Conservation (phyloP, 1,284 basidiomycete genomes). For the Sporisorium scitamineum region DNA sequence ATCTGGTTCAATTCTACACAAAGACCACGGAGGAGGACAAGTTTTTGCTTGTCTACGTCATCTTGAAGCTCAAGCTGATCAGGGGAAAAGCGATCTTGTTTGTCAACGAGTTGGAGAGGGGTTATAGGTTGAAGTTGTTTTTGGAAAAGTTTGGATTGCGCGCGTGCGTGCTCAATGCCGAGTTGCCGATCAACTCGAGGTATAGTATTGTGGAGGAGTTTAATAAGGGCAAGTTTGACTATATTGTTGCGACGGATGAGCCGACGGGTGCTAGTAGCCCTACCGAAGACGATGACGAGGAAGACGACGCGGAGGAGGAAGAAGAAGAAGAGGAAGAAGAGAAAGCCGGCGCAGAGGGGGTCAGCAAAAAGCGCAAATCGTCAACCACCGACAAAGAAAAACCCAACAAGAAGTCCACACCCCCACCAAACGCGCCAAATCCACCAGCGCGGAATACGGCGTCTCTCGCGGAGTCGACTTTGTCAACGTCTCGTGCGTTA, state of each 20-base stretch:
- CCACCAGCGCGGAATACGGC: slow-evolving; percentile 78
- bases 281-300: slow-evolving; percentile 62
- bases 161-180: slow-evolving; percentile 94
- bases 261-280: slow-evolving; percentile 69
- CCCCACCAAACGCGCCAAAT: slow-evolving; percentile 1
- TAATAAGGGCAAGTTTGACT: slow-evolving; percentile 98
- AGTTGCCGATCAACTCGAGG: slow-evolving; percentile 92
- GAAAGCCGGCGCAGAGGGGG: slow-evolving; percentile 10
- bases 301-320: slow-evolving; percentile 41
- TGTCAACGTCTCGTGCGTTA: slow-evolving; percentile 93
- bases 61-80: slow-evolving; percentile 92
- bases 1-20: slow-evolving; percentile 64
- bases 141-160: slow-evolving; percentile 97
- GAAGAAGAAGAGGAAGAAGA: slow-evolving; percentile 9
- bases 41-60: slow-evolving; percentile 92
- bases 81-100: slow-evolving; percentile 97
- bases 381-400: slow-evolving; percentile 12
- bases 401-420: background rate
- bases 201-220: slow-evolving; percentile 99
- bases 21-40: slow-evolving; percentile 86
- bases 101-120: slow-evolving; percentile 95
- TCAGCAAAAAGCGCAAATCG: slow-evolving; percentile 38
- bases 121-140: slow-evolving; percentile 94
- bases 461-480: slow-evolving; percentile 98
- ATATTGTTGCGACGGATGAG: slow-evolving; percentile 98